Evolutionary conservation across 177 flowering plant species (phyloP).

Genomic region (Vitis hybrid): DNA sequence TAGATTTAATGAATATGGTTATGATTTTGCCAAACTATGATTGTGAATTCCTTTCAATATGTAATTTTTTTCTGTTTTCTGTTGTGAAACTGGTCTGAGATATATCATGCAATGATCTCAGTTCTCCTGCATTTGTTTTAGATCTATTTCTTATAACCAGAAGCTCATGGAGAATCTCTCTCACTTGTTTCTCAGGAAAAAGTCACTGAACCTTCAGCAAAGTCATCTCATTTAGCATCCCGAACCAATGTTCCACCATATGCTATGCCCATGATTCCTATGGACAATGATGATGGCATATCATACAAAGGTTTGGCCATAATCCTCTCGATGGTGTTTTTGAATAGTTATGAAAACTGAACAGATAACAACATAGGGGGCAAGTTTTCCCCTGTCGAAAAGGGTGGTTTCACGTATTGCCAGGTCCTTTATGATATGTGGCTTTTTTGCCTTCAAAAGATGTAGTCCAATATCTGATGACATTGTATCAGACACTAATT

Average conservation of each 20-base stretch:
- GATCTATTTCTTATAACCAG: not conserved
- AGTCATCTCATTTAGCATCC: constrained; percentile 50
- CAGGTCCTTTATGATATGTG: too few species aligned
- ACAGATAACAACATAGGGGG: too few species aligned
- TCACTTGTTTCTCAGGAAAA: constrained; percentile 58
- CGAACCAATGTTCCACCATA: constrained; percentile 69
- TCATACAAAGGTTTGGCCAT: constrained; percentile 53
- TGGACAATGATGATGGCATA: constrained; percentile 83
- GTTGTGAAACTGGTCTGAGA: not conserved
- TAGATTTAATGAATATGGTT: not conserved
- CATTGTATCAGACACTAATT: too few species aligned
- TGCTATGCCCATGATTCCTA: constrained; percentile 52
- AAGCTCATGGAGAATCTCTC: not conserved
- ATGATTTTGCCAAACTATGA: not conserved
- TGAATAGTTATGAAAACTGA: too few species aligned
- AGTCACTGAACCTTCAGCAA: constrained; percentile 60
- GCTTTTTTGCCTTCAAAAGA: too few species aligned
- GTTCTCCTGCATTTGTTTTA: not conserved
- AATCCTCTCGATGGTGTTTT: too few species aligned
- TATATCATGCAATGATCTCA: not conserved
- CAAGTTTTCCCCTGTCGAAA: too few species aligned
- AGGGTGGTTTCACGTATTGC: too few species aligned
- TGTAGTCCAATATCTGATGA: too few species aligned
- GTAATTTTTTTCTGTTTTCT: not conserved
- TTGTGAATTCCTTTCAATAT: not conserved